Evolutionary conservation across 371 early-diverging fungal species (phyloP), one percentile per base, ranked within the genome.

Genomic region (Mucor mucedo): DNA sequence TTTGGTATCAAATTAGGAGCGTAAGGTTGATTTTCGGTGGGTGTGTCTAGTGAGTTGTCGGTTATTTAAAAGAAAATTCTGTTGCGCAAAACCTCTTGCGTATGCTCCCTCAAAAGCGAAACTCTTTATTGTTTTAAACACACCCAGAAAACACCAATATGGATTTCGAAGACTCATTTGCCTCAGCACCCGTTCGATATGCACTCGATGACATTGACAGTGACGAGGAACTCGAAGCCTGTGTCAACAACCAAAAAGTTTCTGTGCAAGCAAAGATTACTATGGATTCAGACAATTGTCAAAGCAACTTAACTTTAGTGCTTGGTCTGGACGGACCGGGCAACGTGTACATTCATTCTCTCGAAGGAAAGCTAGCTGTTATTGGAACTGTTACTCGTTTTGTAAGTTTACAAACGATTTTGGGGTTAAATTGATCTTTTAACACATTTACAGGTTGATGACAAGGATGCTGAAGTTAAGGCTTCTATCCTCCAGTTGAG

Each of bases 161-260:
- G 78, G 79, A 79, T 55, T 70, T 58, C n/a, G 65, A 62, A 13
- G 74, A 73, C 9, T 65, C 66, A 4, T 80, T 79, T 42, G 38
- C 76, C 27, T 56, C 72, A 32, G 75, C 78, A 13, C 81, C 81
- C 33, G 74, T 77, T 5, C 66, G 81, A 27, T 81, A 81, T 56
- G 77, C 81, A 30, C 60, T 78, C 4, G 79, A 79, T 38, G 77
- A 76, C 52, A 63, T 64, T 14, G 75, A 75, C 11, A 72, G 74
- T n/a, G 80, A 80, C 32, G 70, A 70, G 11, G 73, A 77, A 50
- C 41, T 57, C 16, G 62, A 76, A 55, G 66, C 54, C 13, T 16
- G 47, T 56, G n/a, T 32, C 44, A 61, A 55, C 59, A 27, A 30
- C 7, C 29, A 56, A 10, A 53, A 56, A 32, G 40, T 60, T n/a